A percentile compares a stretch with the other conserved stretches of the same genome.
phyloP scores from a whole-genome alignment of 495 filamentous ascomycete genomes.

The Xylaria acuta region DNA sequence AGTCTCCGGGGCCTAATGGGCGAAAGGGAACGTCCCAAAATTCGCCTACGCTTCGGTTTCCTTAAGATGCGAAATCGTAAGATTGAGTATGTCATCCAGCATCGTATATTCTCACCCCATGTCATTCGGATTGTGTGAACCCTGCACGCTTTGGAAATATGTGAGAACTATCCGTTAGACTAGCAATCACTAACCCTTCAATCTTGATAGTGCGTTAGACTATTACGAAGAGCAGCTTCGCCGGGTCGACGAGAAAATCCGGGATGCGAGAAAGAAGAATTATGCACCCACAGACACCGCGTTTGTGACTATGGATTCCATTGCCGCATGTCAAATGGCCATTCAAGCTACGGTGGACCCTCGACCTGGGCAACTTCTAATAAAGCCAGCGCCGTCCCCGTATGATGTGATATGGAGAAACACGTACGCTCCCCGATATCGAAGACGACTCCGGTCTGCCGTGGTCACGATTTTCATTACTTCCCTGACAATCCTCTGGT shows the following conservation, averaged over 20 bases:
- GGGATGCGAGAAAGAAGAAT: constrained; percentile 70
- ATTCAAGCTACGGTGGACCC: constrained; percentile 92
- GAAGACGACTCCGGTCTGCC: constrained; percentile 79
- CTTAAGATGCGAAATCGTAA: constrained; percentile 72
- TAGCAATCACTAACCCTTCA: constrained; percentile 6
- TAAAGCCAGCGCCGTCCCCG: constrained; percentile 84
- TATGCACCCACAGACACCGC: constrained; percentile 82
- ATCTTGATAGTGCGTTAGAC: constrained; percentile 69
- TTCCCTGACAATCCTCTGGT: constrained; percentile 87
- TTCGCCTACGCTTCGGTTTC: constrained; percentile 80
- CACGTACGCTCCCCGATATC: constrained; percentile 80
- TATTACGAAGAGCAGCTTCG: constrained; percentile 90
- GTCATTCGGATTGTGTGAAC: not conserved
- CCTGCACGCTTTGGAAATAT: not conserved
- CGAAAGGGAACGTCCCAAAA: constrained; percentile 64
- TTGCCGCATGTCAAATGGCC: constrained; percentile 90
- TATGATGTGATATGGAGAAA: constrained; percentile 92
- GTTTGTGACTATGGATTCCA: constrained; percentile 96
- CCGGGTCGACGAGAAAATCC: constrained; percentile 78
- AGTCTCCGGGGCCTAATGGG: constrained; percentile 36
- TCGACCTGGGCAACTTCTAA: constrained; percentile 80
- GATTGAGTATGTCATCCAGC: constrained; percentile 60
- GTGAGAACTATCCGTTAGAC: not conserved
- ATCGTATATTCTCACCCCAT: not conserved
- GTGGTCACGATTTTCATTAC: constrained; percentile 79